Evolutionary conservation across 140 eudicot species (phyloP).

Genomic region (Oenanthe javanica): DNA sequence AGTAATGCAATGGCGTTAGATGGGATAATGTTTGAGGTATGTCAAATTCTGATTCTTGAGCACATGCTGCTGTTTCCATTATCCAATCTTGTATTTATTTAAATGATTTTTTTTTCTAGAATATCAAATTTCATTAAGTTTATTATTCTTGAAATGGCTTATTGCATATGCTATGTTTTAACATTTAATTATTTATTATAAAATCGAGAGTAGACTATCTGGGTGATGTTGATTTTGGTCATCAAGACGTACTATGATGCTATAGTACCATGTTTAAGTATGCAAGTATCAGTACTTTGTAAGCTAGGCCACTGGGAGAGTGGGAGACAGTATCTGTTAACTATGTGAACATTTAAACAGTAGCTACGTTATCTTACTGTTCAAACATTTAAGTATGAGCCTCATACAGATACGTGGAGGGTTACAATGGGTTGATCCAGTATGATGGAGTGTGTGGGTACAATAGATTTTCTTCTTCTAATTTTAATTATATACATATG

Average conservation of each 20-base stretch:
- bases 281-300: no score
- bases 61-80: not conserved
- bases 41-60: slow-evolving; percentile 12
- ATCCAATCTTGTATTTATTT: not conserved
- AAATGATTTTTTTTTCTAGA: not conserved
- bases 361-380: not conserved
- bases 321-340: no score
- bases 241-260: no score
- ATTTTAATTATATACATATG: no score
- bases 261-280: no score
- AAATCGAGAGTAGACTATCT: no score
- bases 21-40: slow-evolving; percentile 85
- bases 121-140: not conserved
- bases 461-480: no score
- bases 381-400: not conserved
- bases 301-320: no score
- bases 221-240: no score
- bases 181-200: not conserved
- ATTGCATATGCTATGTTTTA: not conserved
- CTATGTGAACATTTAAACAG: not conserved
- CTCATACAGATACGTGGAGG: no score
- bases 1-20: slow-evolving; percentile 95
- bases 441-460: no score
- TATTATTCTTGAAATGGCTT: not conserved
- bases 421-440: no score